Evolutionary conservation across 371 early-diverging fungal genomes (phyloP).

Genomic region (Mucor irregularis): DNA sequence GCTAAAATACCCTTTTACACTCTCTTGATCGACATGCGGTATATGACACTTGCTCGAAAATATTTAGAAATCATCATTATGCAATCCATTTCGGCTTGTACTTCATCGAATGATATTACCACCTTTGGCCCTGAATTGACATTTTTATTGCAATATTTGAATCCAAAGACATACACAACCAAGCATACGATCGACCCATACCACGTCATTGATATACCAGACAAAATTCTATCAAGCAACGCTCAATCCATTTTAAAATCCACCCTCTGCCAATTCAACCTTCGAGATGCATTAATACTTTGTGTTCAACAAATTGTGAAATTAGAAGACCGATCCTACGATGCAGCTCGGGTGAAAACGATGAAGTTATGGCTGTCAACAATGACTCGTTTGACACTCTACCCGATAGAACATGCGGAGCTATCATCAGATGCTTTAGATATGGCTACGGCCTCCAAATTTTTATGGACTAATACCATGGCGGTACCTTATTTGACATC

Average conservation of each 20-base stretch:
- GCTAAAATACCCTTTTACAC: constrained; percentile 23
- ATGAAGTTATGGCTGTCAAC: constrained; percentile 57
- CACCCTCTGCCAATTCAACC: constrained; percentile 25
- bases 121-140: constrained; percentile 53
- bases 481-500: constrained; percentile 25
- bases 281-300: constrained; percentile 29
- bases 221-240: constrained; percentile 12
- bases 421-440: constrained; percentile 20
- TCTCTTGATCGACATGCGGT: constrained; percentile 33
- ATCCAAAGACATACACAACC: constrained; percentile 46
- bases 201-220: constrained; percentile 21
- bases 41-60: constrained; percentile 16
- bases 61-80: constrained; percentile 27
- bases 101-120: constrained; percentile 16
- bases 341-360: constrained; percentile 32
- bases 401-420: constrained; percentile 44
- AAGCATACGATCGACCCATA: constrained; percentile 14
- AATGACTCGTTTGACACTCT: constrained; percentile 48
- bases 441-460: constrained; percentile 12
- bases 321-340: constrained; percentile 42
- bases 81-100: constrained; percentile 27
- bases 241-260: constrained; percentile 12
- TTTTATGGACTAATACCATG: constrained; percentile 25
- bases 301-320: constrained; percentile 41
- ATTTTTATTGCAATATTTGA: constrained; percentile 48